phyloP scores from a whole-genome alignment of 305 asterid genomes.

The Fraxinus platypoda region DNA sequence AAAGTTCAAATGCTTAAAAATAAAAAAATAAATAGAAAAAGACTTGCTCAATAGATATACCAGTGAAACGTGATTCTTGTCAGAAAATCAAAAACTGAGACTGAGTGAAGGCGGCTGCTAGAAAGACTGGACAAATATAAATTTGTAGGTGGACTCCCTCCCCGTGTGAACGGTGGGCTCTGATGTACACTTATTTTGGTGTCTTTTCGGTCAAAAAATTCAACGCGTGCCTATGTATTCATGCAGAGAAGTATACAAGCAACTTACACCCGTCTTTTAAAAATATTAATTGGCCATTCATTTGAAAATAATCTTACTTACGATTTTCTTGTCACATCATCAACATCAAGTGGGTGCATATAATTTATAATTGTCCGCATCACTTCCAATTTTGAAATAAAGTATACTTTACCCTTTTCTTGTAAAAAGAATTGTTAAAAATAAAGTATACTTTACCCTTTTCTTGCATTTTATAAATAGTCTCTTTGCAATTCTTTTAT shows the following conservation, averaged over 20 bases:
- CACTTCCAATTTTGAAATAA: neutral
- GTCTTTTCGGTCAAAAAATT: neutral
- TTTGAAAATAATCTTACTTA: too few relatives aligned
- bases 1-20: neutral
- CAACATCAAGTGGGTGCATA: too few relatives aligned
- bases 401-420: too few relatives aligned
- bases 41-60: neutral
- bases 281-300: too few relatives aligned
- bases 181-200: neutral
- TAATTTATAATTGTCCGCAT: too few relatives aligned
- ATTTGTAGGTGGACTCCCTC: neutral
- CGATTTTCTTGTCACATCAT: too few relatives aligned
- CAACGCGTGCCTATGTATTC: neutral
- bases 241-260: neutral
- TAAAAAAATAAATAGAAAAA: neutral
- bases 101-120: neutral
- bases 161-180: neutral
- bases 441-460: too few relatives aligned
- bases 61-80: neutral
- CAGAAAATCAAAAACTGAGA: neutral
- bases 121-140: neutral
- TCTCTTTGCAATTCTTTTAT: too few relatives aligned
- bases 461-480: too few relatives aligned
- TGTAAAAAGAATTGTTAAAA: too few relatives aligned
- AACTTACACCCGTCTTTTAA: neutral